Conservation (phyloP, 2,329 filamentous ascomycete species). For the Cytospora piceae region DNA sequence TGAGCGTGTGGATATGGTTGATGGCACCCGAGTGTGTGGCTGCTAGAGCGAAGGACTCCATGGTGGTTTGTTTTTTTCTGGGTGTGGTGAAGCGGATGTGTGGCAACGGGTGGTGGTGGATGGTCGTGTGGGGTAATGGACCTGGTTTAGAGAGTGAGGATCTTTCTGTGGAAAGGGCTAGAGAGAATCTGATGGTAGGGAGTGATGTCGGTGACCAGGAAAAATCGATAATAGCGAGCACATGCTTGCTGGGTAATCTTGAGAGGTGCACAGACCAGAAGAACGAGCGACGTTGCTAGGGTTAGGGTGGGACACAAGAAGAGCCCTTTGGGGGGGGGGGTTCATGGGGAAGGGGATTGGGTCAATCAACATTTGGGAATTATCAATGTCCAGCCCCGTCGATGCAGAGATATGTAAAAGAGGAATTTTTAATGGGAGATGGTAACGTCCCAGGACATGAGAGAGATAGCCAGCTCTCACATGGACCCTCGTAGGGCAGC, state of each 20-base stretch:
- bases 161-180: no score
- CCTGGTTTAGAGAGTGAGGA: no score
- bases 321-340: background rate
- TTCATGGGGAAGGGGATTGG: background rate
- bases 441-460: no score
- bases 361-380: background rate
- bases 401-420: no score
- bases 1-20: constrained; percentile 40
- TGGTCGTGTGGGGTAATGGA: background rate
- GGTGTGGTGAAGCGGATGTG: background rate
- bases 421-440: no score
- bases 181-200: no score
- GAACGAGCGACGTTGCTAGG: background rate
- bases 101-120: background rate
- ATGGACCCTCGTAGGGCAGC: background rate
- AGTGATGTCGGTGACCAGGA: no score
- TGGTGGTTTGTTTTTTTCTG: constrained; percentile 18
- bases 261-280: no score
- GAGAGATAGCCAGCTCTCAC: background rate
- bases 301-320: background rate
- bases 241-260: no score
- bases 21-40: constrained; percentile 42
- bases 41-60: constrained; percentile 43
- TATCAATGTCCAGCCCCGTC: no score
- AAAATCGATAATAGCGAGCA: no score